Evolutionary conservation across 257 asterid species (phyloP).

Genomic region (Nicotiana tomentosiformis): DNA sequence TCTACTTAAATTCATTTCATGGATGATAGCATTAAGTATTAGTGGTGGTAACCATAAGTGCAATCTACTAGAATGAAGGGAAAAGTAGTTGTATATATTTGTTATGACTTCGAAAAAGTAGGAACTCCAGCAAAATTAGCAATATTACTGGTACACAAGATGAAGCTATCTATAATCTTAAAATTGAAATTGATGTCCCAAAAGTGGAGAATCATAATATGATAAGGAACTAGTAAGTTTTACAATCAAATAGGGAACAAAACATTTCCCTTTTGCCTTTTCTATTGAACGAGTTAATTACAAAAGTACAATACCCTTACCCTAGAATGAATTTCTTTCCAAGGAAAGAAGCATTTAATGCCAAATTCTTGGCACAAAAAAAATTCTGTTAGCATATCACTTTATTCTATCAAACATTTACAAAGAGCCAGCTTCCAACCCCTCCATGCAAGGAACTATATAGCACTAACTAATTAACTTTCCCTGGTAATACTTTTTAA

Average conservation of each 20-base stretch:
- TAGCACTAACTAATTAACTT: conserved; percentile 26
- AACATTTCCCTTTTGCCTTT: background rate
- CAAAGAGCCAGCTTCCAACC: conserved; percentile 26
- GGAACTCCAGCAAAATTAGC: too few relatives aligned
- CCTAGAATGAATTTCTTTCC: background rate
- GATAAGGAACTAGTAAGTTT: background rate
- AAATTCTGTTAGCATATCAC: conserved; percentile 18
- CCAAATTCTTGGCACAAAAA: conserved; percentile 19
- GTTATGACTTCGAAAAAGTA: too few relatives aligned
- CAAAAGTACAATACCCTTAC: background rate
- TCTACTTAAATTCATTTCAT: too few relatives aligned
- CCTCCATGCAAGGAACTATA: conserved; percentile 15
- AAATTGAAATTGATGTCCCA: background rate
- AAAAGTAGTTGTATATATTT: too few relatives aligned
- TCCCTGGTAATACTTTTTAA: conserved; percentile 23
- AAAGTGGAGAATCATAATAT: background rate
- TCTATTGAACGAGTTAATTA: background rate
- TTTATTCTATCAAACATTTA: conserved; percentile 48
- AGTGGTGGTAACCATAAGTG: too few relatives aligned
- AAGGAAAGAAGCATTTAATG: conserved; percentile 6
- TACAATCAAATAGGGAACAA: conserved; percentile 2
- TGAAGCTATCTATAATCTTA: background rate
- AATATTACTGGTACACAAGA: background rate
- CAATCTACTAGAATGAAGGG: too few relatives aligned
- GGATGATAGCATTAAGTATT: too few relatives aligned